These are phyloP conservation scores for Tetracladium setigerum DNA, from an alignment of 495 filamentous ascomycete genomes.

Conservation along the genomic window DNA sequence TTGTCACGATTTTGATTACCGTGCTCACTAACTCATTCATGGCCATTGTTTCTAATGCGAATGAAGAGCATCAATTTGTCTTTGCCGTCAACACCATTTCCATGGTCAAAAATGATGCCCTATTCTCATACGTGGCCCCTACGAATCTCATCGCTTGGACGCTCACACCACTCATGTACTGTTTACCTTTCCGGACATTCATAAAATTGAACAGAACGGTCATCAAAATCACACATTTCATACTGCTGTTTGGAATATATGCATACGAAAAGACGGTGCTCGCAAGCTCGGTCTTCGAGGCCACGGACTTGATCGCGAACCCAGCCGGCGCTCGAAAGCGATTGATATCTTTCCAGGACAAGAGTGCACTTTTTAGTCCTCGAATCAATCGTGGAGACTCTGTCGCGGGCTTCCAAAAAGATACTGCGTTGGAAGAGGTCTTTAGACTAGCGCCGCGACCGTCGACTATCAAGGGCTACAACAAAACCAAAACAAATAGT, in stretches of 20 bases:
- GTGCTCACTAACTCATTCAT: constrained; percentile 92
- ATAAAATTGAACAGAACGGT: constrained; percentile 74
- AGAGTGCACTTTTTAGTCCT: constrained; percentile 56
- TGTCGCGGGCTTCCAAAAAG: constrained; percentile 76
- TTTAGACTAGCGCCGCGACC: constrained; percentile 54
- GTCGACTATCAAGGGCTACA: constrained; percentile 13
- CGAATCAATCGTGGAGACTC: constrained; percentile 71
- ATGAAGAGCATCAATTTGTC: constrained; percentile 88
- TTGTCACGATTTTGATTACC: constrained; percentile 89
- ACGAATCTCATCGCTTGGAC: constrained; percentile 85
- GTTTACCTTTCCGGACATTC: constrained; percentile 70
- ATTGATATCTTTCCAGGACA: constrained; percentile 45
- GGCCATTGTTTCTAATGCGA: constrained; percentile 84
- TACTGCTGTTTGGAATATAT: constrained; percentile 76
- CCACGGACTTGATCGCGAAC: constrained; percentile 60
- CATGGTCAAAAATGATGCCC: constrained; percentile 89
- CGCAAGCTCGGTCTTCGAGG: constrained; percentile 59
- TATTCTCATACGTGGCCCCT: constrained; percentile 88
- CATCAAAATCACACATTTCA: constrained; percentile 86
- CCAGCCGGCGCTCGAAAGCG: constrained; percentile 28
- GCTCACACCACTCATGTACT: constrained; percentile 68
- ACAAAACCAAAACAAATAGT: constrained; percentile 53
- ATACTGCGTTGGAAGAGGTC: constrained; percentile 85
- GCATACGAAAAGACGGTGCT: constrained; percentile 77
- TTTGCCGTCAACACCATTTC: constrained; percentile 93